These are phyloP conservation scores for Medicago ruthenica DNA, from an alignment of 306 rosid species.

Conservation along the genomic window DNA sequence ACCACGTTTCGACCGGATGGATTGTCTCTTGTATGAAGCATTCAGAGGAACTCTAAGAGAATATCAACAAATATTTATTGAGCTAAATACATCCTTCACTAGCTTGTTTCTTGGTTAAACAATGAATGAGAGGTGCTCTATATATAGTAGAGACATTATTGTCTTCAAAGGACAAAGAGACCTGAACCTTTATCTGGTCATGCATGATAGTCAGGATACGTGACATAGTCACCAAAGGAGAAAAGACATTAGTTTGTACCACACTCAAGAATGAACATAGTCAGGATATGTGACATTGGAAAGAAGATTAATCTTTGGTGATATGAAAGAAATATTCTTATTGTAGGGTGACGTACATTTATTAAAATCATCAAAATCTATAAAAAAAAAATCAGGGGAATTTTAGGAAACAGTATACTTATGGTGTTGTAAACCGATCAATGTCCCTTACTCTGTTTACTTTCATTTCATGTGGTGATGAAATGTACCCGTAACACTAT, in stretches of 20 bases:
- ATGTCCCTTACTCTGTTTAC: background rate
- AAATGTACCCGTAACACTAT: background rate
- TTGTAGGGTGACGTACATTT: background rate
- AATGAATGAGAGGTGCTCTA: background rate
- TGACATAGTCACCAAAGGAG: no score
- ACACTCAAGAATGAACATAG: background rate
- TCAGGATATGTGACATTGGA: background rate
- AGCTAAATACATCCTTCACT: background rate
- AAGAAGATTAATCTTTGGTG: background rate
- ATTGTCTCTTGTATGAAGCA: background rate
- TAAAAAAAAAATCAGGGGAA: no score
- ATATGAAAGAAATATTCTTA: background rate
- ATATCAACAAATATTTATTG: background rate
- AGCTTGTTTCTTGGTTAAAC: background rate
- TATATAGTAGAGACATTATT: background rate
- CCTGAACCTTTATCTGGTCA: background rate
- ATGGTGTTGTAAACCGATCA: no score
- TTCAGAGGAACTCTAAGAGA: background rate
- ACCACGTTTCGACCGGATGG: background rate
- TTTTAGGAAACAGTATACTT: no score
- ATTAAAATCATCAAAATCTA: background rate
- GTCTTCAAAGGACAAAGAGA: background rate
- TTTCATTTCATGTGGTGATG: no score
- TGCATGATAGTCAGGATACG: no score
- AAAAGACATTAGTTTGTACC: background rate